These are phyloP conservation scores for Avena eriantha DNA, from an alignment of 176 grass and related monocot genomes.

Conservation along the genomic window DNA sequence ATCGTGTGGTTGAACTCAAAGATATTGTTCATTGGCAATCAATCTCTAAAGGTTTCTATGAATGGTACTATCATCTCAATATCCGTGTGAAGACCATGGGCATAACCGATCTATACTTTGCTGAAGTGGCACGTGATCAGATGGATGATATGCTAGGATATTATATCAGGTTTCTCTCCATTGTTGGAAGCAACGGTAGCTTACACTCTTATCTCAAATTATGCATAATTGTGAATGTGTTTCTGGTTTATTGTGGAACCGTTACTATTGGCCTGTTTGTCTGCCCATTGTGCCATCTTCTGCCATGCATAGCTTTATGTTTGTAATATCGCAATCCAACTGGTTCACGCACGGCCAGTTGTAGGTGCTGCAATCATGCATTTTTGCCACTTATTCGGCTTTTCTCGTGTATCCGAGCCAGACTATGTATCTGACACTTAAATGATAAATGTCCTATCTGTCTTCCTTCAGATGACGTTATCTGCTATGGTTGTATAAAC, in stretches of 20 bases:
- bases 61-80: conserved; percentile 2
- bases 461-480: neutral
- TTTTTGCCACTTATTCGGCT: neutral
- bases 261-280: conserved; percentile 10
- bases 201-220: conserved; percentile 24
- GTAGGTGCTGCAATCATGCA: neutral
- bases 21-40: neutral
- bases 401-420: neutral
- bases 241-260: neutral
- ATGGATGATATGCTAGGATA: neutral
- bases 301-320: neutral
- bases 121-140: neutral
- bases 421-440: neutral
- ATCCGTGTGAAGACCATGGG: neutral
- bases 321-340: neutral
- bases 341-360: neutral
- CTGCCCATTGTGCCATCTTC: neutral
- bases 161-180: neutral
- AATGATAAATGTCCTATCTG: neutral
- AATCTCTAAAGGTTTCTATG: no score
- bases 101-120: neutral
- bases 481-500: neutral
- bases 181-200: neutral
- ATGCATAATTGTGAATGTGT: neutral
- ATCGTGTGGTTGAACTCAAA: no score